Conservation (phyloP, 805 yeast genomes). For the Teunomyces panamensis region DNA sequence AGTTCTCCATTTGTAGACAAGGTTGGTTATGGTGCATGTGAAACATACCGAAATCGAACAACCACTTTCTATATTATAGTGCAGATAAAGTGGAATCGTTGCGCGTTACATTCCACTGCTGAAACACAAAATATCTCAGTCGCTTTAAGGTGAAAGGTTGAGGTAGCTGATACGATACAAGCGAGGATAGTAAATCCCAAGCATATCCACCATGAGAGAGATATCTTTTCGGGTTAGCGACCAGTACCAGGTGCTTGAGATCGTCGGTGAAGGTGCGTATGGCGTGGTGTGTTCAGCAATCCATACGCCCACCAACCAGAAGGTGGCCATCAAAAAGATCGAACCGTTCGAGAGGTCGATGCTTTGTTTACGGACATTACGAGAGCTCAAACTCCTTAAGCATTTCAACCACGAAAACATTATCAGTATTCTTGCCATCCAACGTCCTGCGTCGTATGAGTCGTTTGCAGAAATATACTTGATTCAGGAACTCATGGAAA, state of each 20-base stretch:
- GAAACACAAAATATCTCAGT: conserved; percentile 5
- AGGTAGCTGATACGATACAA: not conserved
- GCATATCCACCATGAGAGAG: conserved; percentile 12
- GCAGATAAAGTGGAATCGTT: not conserved
- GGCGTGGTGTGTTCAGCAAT: conserved; percentile 90
- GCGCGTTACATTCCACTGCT: conserved; percentile 1
- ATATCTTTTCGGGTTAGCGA: conserved; percentile 79
- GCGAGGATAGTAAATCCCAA: not conserved
- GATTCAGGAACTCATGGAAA: conserved; percentile 85
- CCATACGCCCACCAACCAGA: conserved; percentile 80
- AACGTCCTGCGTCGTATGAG: conserved; percentile 74
- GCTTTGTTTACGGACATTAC: conserved; percentile 82
- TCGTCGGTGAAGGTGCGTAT: conserved; percentile 95
- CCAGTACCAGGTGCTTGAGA: conserved; percentile 78
- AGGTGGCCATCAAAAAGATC: conserved; percentile 94
- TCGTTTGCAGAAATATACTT: conserved; percentile 83
- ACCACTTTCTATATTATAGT: not conserved
- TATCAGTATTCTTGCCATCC: conserved; percentile 84
- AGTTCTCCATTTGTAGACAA: not conserved
- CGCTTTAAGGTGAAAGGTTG: not conserved
- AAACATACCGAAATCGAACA: not conserved
- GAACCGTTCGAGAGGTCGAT: conserved; percentile 87
- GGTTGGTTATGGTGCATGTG: not conserved
- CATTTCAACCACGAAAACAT: conserved; percentile 94
- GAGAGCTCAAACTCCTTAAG: conserved; percentile 84